A percentile compares a stretch with the other conserved stretches of the same genome.
Conservation (phyloP, 805 yeast genomes). For the Huiozyma sinensis region DNA sequence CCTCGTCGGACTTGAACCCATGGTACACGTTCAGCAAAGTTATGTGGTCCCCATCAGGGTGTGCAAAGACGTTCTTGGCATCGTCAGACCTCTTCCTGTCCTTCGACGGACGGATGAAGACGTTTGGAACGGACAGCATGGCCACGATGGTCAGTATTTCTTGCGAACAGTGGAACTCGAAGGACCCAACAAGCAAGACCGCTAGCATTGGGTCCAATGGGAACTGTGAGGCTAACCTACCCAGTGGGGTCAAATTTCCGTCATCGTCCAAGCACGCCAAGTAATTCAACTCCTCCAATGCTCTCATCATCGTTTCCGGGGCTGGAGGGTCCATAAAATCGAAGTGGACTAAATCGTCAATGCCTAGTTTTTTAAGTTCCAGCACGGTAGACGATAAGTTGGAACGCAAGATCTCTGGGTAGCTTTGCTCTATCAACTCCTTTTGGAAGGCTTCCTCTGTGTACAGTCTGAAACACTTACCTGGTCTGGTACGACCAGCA, state of each 20-base stretch:
- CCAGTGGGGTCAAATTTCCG: slow-evolving; percentile 81
- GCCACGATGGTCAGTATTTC: slow-evolving; percentile 86
- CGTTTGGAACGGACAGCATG: slow-evolving; percentile 82
- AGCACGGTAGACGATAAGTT: slow-evolving; percentile 86
- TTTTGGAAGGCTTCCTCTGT: slow-evolving; percentile 94
- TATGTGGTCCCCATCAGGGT: slow-evolving; percentile 90
- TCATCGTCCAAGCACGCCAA: slow-evolving; percentile 84
- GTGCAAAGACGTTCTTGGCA: slow-evolving; percentile 76
- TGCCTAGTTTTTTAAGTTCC: slow-evolving; percentile 86
- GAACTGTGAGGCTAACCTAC: slow-evolving; percentile 83
- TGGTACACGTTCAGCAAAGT: slow-evolving; percentile 82
- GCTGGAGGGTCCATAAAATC: slow-evolving; percentile 99
- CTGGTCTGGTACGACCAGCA: slow-evolving; percentile 99
- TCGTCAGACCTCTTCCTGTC: slow-evolving; percentile 88
- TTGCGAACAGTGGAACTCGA: slow-evolving; percentile 76
- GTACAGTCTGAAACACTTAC: slow-evolving; percentile 91
- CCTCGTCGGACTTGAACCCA: slow-evolving; percentile 70
- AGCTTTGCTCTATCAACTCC: slow-evolving; percentile 88
- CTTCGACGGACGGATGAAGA: slow-evolving; percentile 85
- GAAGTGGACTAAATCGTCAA: slow-evolving; percentile 92
- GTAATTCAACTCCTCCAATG: slow-evolving; percentile 88
- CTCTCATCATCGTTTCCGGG: slow-evolving; percentile 99
- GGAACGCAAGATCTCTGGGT: slow-evolving; percentile 89
- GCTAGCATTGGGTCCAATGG: slow-evolving; percentile 95
- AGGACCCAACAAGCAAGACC: slow-evolving; percentile 80